Percentiles rank a stretch among this genome's conserved stretches.
phyloP scores from a whole-genome alignment of 495 filamentous ascomycete genomes.

The Penicillium roqueforti region DNA sequence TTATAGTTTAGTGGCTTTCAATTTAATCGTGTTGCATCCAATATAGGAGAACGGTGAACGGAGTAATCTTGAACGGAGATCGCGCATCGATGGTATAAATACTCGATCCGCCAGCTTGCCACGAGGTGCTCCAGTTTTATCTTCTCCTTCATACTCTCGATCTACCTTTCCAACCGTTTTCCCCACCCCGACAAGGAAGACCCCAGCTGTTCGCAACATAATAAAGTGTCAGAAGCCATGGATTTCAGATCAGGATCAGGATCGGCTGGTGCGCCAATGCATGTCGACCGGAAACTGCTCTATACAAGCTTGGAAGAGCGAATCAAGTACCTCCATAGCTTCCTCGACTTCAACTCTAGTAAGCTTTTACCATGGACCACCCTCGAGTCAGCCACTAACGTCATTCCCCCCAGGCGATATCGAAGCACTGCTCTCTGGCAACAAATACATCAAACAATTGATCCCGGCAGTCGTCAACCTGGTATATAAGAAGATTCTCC shows the following conservation, averaged over 20 bases:
- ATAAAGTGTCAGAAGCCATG: too few species aligned
- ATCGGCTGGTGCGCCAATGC: conserved; percentile 31
- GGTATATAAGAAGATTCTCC: conserved; percentile 71
- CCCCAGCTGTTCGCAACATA: conserved; percentile 1
- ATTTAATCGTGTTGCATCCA: not conserved
- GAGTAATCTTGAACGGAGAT: not conserved
- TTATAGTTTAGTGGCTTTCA: conserved; percentile 4
- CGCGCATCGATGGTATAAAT: conserved; percentile 12
- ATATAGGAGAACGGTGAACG: not conserved
- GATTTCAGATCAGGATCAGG: too few species aligned
- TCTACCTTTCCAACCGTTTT: not conserved
- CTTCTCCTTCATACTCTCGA: not conserved
- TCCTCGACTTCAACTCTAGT: conserved; percentile 69
- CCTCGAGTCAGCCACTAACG: not conserved
- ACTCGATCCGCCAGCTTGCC: conserved; percentile 15
- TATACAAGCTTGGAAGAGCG: conserved; percentile 64
- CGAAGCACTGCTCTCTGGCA: conserved; percentile 59
- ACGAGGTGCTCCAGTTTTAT: conserved; percentile 19
- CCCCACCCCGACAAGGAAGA: not conserved
- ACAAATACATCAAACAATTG: conserved; percentile 69
- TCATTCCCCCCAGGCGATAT: conserved; percentile 55
- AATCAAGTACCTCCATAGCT: conserved; percentile 65
- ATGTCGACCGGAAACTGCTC: conserved; percentile 64
- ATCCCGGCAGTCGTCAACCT: conserved; percentile 66
- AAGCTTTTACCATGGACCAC: conserved; percentile 19